phyloP scores from a whole-genome alignment of 2,329 filamentous ascomycete genomes.

The Bretziella fagacearum region DNA sequence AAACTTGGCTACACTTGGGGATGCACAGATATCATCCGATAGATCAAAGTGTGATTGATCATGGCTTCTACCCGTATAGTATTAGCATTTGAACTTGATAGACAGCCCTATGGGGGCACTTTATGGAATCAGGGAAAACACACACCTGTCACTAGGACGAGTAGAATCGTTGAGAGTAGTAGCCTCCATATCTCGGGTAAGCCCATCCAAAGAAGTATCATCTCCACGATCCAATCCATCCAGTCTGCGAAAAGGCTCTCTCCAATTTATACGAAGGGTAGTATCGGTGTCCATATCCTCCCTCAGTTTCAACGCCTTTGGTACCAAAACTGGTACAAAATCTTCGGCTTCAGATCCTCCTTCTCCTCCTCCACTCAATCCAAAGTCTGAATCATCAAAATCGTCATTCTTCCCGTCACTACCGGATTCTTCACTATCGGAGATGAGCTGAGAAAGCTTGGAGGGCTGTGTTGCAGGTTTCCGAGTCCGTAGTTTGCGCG shows the following conservation, averaged over 20 bases:
- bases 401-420: background rate
- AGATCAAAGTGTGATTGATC: background rate
- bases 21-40: background rate
- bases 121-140: background rate
- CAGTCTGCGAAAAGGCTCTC: background rate
- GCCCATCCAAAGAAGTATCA: background rate
- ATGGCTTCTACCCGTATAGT: background rate
- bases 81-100: background rate
- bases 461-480: background rate
- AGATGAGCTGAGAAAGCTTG: background rate
- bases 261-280: slow-evolving; percentile 13
- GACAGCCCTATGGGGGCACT: background rate
- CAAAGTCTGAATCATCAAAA: slow-evolving; percentile 3
- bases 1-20: background rate
- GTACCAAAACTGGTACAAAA: slow-evolving; percentile 10
- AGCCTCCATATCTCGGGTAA: background rate
- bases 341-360: slow-evolving; percentile 3
- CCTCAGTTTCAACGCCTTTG: slow-evolving; percentile 10
- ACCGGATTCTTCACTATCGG: background rate
- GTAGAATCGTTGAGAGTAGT: slow-evolving; percentile 1
- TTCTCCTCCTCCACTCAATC: background rate
- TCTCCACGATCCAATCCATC: background rate
- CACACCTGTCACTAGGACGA: background rate
- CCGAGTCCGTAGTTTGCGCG: slow-evolving; percentile 3
- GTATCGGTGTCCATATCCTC: slow-evolving; percentile 12